Evolutionary conservation across 352 stramenopile genomes (phyloP).

Genomic region (Phytophthora cactorum): DNA sequence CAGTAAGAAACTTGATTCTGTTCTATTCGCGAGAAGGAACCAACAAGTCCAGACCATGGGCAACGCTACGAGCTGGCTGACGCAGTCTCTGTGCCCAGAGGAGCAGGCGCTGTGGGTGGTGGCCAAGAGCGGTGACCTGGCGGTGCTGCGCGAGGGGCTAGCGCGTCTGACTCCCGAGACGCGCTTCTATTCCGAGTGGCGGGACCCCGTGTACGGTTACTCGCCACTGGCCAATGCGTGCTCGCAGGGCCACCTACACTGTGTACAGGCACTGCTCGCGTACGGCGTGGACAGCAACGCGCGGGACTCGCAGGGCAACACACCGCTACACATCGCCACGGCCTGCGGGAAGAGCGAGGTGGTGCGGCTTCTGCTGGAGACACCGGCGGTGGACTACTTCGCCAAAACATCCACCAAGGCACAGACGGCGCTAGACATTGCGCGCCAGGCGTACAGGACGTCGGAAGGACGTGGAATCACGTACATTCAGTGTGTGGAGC

Average conservation of each 20-base stretch:
- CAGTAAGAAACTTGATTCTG: slow-evolving; percentile 1
- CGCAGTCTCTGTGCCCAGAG: slow-evolving; percentile 71
- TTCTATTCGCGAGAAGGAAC: slow-evolving; percentile 15
- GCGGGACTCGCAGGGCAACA: slow-evolving; percentile 64
- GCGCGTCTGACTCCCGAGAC: slow-evolving; percentile 60
- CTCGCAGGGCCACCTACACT: slow-evolving; percentile 64
- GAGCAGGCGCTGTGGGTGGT: slow-evolving; percentile 82
- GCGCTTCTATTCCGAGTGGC: slow-evolving; percentile 74
- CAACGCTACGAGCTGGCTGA: slow-evolving; percentile 76
- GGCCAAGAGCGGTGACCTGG: slow-evolving; percentile 73
- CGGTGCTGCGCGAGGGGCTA: slow-evolving; percentile 54
- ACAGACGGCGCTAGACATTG: slow-evolving; percentile 77
- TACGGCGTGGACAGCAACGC: slow-evolving; percentile 65
- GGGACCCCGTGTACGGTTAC: slow-evolving; percentile 63
- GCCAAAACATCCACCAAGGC: slow-evolving; percentile 55
- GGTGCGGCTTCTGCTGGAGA: slow-evolving; percentile 68
- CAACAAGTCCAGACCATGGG: slow-evolving; percentile 48
- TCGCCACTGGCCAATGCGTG: slow-evolving; percentile 75
- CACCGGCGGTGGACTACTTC: slow-evolving; percentile 55
- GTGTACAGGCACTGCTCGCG: slow-evolving; percentile 59
- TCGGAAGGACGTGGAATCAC: slow-evolving; percentile 45
- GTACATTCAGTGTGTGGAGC: slow-evolving; percentile 75
- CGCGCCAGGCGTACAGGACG: slow-evolving; percentile 57
- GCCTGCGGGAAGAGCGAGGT: slow-evolving; percentile 69
- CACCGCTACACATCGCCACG: slow-evolving; percentile 72